Evolutionary conservation across 169 alveolate species (phyloP), one percentile per base, ranked within the genome.

Genomic region (Plasmodium cynomolgi): DNA sequence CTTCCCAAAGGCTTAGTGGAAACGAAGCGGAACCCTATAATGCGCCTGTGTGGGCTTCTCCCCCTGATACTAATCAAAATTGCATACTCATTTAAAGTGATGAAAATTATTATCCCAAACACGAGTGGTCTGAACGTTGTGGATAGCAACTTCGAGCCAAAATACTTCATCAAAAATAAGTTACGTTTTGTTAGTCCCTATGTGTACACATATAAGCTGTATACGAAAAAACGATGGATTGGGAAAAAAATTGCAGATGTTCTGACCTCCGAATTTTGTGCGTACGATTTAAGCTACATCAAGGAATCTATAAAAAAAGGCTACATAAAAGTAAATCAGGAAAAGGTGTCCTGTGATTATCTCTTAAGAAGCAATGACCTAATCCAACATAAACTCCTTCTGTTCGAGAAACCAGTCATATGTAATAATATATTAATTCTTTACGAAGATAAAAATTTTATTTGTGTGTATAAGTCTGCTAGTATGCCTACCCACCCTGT

Each of bases 401-500:
- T 96, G 15, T 96, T 95, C 72, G 97, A 96, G 92, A 96, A 93
- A 62, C 74, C 96, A 50, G 96, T 96, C 3, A 81, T 96, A 29
- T 92, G 80, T 88, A 86, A 84, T 20, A 81, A 83, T 6, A 85
- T 95, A 11, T 29, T 95, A 62, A 79, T 96, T 39, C 79, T 96
- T 8, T 83, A 81, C 7, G 97, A 96, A 77, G 95, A 92, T 81
- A 95, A 93, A 13, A 95, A 95, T 91, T 95, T 94, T 39, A 84
- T 96, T 77, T 96, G 95, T 54, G 97, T 94, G 5, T 94, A 96
- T 41, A 96, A 96, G 68, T 93, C 96, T 0, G 77, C 94, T 13
- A 95, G 97, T 83, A 23, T 96, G 26, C 97, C 97, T 20, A 96
- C 96, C 11, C 96, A 96, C 81, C 97, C 95, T 33, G 96, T 96